phyloP scores from a whole-genome alignment of 2,329 filamentous ascomycete genomes.

The Orbilia ellipsospora region DNA sequence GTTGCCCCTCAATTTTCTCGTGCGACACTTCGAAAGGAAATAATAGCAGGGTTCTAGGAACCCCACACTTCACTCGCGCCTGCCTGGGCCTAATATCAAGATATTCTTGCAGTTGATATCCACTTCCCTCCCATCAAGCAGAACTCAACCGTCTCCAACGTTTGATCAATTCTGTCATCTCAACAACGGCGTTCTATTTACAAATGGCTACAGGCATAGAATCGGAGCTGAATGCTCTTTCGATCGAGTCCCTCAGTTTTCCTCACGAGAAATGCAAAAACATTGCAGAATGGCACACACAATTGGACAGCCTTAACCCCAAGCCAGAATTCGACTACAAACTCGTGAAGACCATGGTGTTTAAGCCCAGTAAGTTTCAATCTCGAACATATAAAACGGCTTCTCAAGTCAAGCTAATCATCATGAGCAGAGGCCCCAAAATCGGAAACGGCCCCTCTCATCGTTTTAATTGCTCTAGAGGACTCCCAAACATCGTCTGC shows the following conservation, averaged over 20 bases:
- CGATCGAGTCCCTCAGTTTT: conserved; percentile 36
- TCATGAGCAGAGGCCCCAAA: conserved; percentile 57
- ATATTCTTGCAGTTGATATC: not conserved
- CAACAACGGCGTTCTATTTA: not conserved
- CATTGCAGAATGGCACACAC: conserved; percentile 58
- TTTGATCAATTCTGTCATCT: not conserved
- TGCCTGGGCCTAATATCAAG: too few relatives aligned
- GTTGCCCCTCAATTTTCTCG: conserved; percentile 18
- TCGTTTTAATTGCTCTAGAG: conserved; percentile 58
- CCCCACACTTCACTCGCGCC: too few relatives aligned
- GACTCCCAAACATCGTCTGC: conserved; percentile 57
- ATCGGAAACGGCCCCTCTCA: conserved; percentile 57
- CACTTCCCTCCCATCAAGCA: conserved; percentile 16
- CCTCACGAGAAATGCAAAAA: conserved; percentile 58
- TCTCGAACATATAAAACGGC: not conserved
- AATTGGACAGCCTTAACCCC: conserved; percentile 53
- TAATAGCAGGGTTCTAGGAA: too few relatives aligned
- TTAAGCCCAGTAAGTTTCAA: conserved; percentile 58
- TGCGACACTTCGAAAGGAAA: too few relatives aligned
- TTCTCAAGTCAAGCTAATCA: conserved; percentile 6
- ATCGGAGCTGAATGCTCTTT: conserved; percentile 42
- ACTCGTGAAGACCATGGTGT: conserved; percentile 59
- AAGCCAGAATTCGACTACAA: conserved; percentile 57
- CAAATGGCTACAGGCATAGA: conserved; percentile 44
- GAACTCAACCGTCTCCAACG: not conserved